Evolutionary conservation across 176 grass and related monocot species (phyloP).

Genomic region (Oryza glaberrima): DNA sequence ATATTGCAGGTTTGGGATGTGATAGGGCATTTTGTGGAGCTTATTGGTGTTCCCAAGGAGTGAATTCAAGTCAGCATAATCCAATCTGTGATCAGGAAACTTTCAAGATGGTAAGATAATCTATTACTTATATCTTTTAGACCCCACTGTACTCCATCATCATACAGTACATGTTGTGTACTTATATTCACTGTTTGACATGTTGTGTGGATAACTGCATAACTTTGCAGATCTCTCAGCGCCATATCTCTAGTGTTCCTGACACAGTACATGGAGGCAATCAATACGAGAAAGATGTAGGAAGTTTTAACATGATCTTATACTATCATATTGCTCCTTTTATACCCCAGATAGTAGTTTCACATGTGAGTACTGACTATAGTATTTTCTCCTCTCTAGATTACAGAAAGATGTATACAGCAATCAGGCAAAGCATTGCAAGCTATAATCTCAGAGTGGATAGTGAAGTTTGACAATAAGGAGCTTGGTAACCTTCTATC

Average conservation of each 20-base stretch:
- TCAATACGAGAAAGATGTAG: constrained; percentile 89
- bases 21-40: constrained; percentile 73
- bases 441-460: constrained; percentile 85
- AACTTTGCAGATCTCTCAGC: constrained; percentile 64
- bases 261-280: constrained; percentile 76
- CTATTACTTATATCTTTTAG: not conserved
- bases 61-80: constrained; percentile 73
- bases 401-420: constrained; percentile 95
- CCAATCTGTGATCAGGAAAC: constrained; percentile 71
- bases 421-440: constrained; percentile 81
- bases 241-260: constrained; percentile 65
- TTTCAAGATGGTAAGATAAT: constrained; percentile 64
- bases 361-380: constrained; percentile 19
- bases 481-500: constrained; percentile 73
- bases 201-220: constrained; percentile 23
- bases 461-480: constrained; percentile 85
- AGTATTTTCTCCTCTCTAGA: constrained; percentile 56
- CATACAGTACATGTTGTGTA: constrained; percentile 28
- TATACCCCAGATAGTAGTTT: constrained; percentile 29
- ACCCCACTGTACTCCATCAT: not conserved
- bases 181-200: constrained; percentile 21
- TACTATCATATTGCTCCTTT: constrained; percentile 23
- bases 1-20: constrained; percentile 76
- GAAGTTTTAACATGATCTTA: constrained; percentile 25
- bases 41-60: constrained; percentile 87